These are phyloP conservation scores for Drechslera avenae DNA, from an alignment of 2,329 filamentous ascomycete species.

Conservation along the genomic window DNA sequence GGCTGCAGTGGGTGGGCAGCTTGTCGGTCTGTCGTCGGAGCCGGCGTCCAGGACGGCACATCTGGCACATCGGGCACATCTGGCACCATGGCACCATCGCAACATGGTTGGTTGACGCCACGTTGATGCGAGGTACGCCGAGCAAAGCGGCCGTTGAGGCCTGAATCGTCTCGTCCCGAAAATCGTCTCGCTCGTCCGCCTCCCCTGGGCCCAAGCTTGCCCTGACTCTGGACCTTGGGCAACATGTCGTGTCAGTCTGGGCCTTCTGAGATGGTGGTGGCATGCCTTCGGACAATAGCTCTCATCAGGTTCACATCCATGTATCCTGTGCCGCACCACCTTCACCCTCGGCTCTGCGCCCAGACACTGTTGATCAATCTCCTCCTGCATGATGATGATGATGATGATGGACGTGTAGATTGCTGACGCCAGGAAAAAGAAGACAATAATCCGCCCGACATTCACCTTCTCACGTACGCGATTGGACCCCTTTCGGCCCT, in stretches of 20 bases:
- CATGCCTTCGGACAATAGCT: neutral
- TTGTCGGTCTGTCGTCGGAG: too few species aligned
- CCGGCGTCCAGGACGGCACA: too few species aligned
- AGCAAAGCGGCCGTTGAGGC: slow-evolving; percentile 4
- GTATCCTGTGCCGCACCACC: slow-evolving; percentile 1
- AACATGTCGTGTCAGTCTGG: slow-evolving; percentile 8
- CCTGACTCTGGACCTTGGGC: neutral
- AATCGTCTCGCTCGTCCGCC: slow-evolving; percentile 16
- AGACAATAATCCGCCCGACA: slow-evolving; percentile 24
- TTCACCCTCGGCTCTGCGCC: neutral
- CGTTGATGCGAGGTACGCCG: slow-evolving; percentile 3
- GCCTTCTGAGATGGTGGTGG: neutral
- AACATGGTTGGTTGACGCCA: slow-evolving; percentile 1
- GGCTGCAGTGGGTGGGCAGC: too few species aligned
- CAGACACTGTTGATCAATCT: slow-evolving; percentile 15
- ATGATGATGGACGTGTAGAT: neutral
- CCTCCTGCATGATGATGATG: slow-evolving; percentile 20
- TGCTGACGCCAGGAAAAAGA: slow-evolving; percentile 34
- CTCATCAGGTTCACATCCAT: neutral
- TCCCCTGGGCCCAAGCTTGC: slow-evolving; percentile 14
- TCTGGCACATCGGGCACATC: too few species aligned
- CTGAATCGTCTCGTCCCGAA: slow-evolving; percentile 8
- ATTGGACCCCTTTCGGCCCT: slow-evolving; percentile 15
- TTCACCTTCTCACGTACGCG: slow-evolving; percentile 24
- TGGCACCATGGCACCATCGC: too few species aligned